Conservation (phyloP, 352 stramenopile species). For the Globisporangium emineosum region DNA sequence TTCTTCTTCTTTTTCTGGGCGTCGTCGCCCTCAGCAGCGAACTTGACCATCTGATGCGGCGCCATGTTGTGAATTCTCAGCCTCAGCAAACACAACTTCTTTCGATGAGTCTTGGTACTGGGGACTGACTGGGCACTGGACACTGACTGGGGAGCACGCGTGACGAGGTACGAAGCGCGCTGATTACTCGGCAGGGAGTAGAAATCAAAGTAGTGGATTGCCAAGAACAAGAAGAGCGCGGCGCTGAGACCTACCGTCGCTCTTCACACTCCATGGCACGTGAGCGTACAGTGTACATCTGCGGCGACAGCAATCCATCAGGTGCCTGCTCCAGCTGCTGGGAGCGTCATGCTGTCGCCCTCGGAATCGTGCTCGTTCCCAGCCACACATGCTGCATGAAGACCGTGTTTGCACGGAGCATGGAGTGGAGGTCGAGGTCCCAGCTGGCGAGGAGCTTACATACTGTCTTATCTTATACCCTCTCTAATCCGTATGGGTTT, state of each 20-base stretch:
- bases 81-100: not conserved
- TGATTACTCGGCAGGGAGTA: slow-evolving; percentile 4
- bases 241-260: not conserved
- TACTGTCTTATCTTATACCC: not conserved
- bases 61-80: slow-evolving; percentile 13
- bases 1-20: slow-evolving; percentile 15
- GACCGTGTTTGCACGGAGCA: not conserved
- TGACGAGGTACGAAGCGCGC: not conserved
- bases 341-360: not conserved
- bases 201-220: slow-evolving; percentile 6
- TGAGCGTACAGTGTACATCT: too few relatives aligned
- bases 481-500: not conserved
- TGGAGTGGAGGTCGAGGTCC: too few relatives aligned
- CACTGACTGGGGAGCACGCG: not conserved
- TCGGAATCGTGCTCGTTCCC: not conserved
- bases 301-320: not conserved
- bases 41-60: not conserved
- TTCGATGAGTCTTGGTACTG: not conserved
- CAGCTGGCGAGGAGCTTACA: slow-evolving; percentile 1
- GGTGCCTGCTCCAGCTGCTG: not conserved
- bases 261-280: too few relatives aligned
- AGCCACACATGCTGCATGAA: not conserved
- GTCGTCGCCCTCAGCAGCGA: not conserved
- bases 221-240: not conserved
- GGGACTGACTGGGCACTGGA: too few relatives aligned